Conservation (phyloP, 2,329 filamentous ascomycete genomes). For the Lachnellula cervina region DNA sequence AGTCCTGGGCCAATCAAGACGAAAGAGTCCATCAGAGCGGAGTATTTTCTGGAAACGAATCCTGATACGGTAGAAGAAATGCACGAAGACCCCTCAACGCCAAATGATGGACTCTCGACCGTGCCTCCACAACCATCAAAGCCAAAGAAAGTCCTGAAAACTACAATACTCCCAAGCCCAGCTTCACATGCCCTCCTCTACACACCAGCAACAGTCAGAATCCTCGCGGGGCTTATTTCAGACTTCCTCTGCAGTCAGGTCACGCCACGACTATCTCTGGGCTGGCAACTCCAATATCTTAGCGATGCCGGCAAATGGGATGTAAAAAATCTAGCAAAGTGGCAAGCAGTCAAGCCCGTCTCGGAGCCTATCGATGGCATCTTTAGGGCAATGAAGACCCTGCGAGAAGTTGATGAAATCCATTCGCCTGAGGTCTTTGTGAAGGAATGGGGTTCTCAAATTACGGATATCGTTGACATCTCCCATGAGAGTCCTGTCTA, state of each 20-base stretch:
- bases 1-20: constrained; percentile 29
- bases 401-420: constrained; percentile 79
- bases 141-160: constrained; percentile 57
- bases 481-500: constrained; percentile 89
- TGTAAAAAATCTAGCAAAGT: constrained; percentile 92
- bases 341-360: constrained; percentile 74
- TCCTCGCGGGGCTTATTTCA: constrained; percentile 74
- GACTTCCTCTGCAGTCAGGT: constrained; percentile 73
- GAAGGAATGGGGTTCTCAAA: constrained; percentile 57
- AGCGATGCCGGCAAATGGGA: constrained; percentile 94
- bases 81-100: constrained; percentile 43
- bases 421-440: constrained; percentile 75
- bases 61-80: constrained; percentile 34
- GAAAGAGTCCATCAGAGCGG: constrained; percentile 37
- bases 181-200: constrained; percentile 84
- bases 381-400: constrained; percentile 88
- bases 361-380: constrained; percentile 71
- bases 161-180: constrained; percentile 66
- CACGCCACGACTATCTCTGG: constrained; percentile 71
- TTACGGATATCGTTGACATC: constrained; percentile 82
- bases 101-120: constrained; percentile 37
- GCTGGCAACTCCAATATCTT: constrained; percentile 88
- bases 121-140: constrained; percentile 45
- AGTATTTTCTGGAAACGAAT: constrained; percentile 34
- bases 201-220: constrained; percentile 67